Evolutionary conservation across 345 rosid species (phyloP).

Genomic region (Salix purpurea): DNA sequence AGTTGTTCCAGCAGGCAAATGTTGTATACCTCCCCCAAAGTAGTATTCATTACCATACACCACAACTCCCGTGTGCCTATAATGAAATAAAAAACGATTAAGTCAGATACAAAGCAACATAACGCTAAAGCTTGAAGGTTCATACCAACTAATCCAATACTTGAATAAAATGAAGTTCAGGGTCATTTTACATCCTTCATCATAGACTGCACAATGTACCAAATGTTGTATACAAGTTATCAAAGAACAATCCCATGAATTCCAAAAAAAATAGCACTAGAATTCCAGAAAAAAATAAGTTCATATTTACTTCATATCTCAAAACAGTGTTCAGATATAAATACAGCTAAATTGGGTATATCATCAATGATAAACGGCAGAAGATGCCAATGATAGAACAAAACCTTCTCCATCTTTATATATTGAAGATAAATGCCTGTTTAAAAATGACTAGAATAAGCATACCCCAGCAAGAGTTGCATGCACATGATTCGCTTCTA

Average conservation of each 20-base stretch:
- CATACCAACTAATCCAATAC: neutral
- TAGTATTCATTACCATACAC: conserved; percentile 80
- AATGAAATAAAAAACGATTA: conserved; percentile 6
- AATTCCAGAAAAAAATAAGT: neutral
- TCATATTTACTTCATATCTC: neutral
- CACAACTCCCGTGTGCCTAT: conserved; percentile 91
- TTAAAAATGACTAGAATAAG: neutral
- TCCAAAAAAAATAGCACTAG: neutral
- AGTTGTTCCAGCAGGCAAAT: conserved; percentile 54
- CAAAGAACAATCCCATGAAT: neutral
- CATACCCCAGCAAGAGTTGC: neutral
- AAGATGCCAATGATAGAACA: neutral
- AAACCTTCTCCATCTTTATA: neutral
- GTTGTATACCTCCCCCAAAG: conserved; percentile 92
- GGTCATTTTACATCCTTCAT: neutral
- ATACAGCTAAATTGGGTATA: neutral
- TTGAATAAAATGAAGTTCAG: neutral
- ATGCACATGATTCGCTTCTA: too few species aligned
- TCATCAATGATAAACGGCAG: neutral
- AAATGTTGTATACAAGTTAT: neutral
- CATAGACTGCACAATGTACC: too few species aligned
- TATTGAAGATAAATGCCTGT: neutral
- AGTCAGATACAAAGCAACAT: neutral
- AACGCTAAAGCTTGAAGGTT: neutral
- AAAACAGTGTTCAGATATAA: neutral